phyloP scores from a whole-genome alignment of 108 stramenopile genomes.

The Nitzschia palea region DNA sequence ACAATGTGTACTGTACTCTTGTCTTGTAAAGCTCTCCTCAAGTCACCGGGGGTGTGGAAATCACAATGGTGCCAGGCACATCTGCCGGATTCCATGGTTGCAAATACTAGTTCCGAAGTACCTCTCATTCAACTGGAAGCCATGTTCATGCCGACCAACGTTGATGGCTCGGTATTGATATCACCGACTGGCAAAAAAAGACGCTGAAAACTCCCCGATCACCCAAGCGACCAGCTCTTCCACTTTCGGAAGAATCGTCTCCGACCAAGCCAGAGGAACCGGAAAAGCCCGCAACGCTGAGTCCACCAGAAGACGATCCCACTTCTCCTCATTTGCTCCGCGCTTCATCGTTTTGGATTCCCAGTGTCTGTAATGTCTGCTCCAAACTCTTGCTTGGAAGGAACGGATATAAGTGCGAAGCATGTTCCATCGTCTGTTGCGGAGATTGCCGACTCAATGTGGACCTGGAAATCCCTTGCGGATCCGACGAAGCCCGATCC shows the following conservation, averaged over 20 bases:
- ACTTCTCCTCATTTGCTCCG: constrained; percentile 60
- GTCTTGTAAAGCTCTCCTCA: constrained; percentile 57
- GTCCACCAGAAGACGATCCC: background rate
- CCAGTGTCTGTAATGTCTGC: constrained; percentile 56
- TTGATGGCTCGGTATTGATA: background rate
- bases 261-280: background rate
- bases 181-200: background rate
- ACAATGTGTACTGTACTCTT: constrained; percentile 56
- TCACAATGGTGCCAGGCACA: constrained; percentile 55
- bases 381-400: constrained; percentile 48
- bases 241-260: background rate
- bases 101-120: background rate
- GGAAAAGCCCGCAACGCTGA: background rate
- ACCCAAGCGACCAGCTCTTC: background rate
- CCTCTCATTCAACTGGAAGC: constrained; percentile 42
- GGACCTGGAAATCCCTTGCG: constrained; percentile 73
- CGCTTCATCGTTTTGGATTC: constrained; percentile 54
- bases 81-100: background rate
- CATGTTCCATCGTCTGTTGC: constrained; percentile 72
- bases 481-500: constrained; percentile 52
- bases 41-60: constrained; percentile 51
- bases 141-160: constrained; percentile 30
- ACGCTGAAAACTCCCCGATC: background rate
- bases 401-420: constrained; percentile 75
- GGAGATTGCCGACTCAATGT: constrained; percentile 79